Base-by-base conservation (phyloP, 768 basidiomycete species). In the Heimioporus sp. region DNA sequence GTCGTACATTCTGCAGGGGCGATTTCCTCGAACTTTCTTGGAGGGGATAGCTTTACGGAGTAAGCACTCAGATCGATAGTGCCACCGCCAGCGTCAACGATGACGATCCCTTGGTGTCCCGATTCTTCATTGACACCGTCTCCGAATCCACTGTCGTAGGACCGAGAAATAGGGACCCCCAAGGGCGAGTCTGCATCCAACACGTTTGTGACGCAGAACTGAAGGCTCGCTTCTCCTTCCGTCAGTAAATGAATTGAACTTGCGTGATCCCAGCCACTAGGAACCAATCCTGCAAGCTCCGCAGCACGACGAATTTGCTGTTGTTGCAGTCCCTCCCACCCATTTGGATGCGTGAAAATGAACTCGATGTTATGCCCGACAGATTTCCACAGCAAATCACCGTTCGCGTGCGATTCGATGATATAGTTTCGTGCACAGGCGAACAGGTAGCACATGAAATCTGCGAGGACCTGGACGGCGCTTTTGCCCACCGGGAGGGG, bases 21-120 rank as follows among this genome's bases (percentile, higher is more conserved):
- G 47, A 75, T 60, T 52, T 75, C 72, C 37, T 76, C 57, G 37
- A 75, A 66, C 9, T 54, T 52, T 19, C 40, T 53, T 5, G 54
- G 47, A 1, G 60, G 54, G 2, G 57, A 63, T 9, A 64, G 31
- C 8, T 54, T 65, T 38, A 64, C 57, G 4, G 55, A 66, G 62
- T 63, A 75, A 28, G 65, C 71, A 49, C 77, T 79, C 31, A 73
- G 24, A 50, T 73, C 73, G 12, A 72, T 54, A 8, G 69, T 75
- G 4, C 77, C 68, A 0, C 76, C 73, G 8, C 79, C 80, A 17
- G 58, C 62, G 59, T 80, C 79, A n/a, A 80, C 66, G 8, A 81
- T 60, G 16, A 79, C 63, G 10, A 79, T 52, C 0, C 70, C 70
- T 28, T 68, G 51, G 1, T 66, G 67, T 1, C 62, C 76, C 71